phyloP scores from a whole-genome alignment of 257 asterid species.

The Salvia splendens region DNA sequence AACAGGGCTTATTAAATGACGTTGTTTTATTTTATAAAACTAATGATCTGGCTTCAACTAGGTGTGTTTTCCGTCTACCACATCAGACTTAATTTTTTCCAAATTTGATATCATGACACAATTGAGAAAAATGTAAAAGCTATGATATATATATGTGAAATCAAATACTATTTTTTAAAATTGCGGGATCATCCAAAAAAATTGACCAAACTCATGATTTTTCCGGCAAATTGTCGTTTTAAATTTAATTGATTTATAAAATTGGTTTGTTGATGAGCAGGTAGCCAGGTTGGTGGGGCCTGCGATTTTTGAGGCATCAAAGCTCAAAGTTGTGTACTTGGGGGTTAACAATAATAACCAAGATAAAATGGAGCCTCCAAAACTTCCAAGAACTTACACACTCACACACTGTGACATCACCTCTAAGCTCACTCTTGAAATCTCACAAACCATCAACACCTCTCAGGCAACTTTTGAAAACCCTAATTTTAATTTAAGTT shows the following conservation, averaged over 20 bases:
- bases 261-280: slow-evolving; percentile 32
- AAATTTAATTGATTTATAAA: too few species aligned
- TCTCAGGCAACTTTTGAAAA: slow-evolving; percentile 48
- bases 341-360: slow-evolving; percentile 58
- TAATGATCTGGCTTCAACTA: too few species aligned
- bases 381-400: slow-evolving; percentile 72
- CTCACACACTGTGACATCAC: slow-evolving; percentile 76
- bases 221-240: too few species aligned
- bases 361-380: slow-evolving; percentile 47
- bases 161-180: background rate
- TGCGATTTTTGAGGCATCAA: slow-evolving; percentile 73
- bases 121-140: too few species aligned
- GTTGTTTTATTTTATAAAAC: too few species aligned
- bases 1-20: too few species aligned
- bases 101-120: too few species aligned
- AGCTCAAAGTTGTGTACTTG: slow-evolving; percentile 61
- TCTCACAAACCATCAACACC: slow-evolving; percentile 65
- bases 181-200: too few species aligned
- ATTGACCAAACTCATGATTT: too few species aligned
- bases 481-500: background rate
- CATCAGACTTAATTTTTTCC: too few species aligned
- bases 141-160: too few species aligned
- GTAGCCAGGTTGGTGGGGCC: slow-evolving; percentile 79
- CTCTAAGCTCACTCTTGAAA: slow-evolving; percentile 67
- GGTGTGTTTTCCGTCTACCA: too few species aligned